phyloP scores from a whole-genome alignment of 176 grass and related monocot species.

The Typha latifolia region DNA sequence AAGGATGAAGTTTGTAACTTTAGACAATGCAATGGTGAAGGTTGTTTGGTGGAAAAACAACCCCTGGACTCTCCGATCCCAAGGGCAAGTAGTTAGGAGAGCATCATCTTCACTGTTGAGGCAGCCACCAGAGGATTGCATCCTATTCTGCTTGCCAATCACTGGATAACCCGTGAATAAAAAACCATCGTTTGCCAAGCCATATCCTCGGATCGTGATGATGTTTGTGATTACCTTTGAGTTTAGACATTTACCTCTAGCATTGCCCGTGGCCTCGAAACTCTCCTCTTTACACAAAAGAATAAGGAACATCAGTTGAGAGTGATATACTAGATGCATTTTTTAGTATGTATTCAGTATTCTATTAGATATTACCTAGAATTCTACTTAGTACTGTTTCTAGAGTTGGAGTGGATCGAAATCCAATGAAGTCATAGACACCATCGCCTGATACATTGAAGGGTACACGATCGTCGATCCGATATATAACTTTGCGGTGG shows the following conservation, averaged over 20 bases:
- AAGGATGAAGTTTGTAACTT: slow-evolving; percentile 35
- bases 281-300: slow-evolving; percentile 14
- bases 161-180: slow-evolving; percentile 64
- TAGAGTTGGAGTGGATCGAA: background rate
- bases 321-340: too few relatives aligned
- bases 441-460: background rate
- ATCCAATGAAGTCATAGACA: background rate
- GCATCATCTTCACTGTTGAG: slow-evolving; percentile 22
- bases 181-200: slow-evolving; percentile 12
- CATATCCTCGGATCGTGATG: slow-evolving; percentile 6
- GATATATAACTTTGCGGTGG: slow-evolving; percentile 2
- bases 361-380: background rate
- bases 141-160: slow-evolving; percentile 40
- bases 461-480: background rate
- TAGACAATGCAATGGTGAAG: slow-evolving; percentile 39
- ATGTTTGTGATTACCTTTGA: slow-evolving; percentile 13
- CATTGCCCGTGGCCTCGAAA: slow-evolving; percentile 22
- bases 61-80: slow-evolving; percentile 41
- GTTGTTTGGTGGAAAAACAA: slow-evolving; percentile 52
- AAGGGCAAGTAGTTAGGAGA: slow-evolving; percentile 48
- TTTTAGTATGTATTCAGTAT: too few relatives aligned
- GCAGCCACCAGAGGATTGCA: slow-evolving; percentile 49
- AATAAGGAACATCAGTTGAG: too few relatives aligned
- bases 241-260: slow-evolving; percentile 28
- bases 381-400: background rate